Evolutionary conservation across 371 early-diverging fungal genomes (phyloP).

Genomic region (Mucor indicus): DNA sequence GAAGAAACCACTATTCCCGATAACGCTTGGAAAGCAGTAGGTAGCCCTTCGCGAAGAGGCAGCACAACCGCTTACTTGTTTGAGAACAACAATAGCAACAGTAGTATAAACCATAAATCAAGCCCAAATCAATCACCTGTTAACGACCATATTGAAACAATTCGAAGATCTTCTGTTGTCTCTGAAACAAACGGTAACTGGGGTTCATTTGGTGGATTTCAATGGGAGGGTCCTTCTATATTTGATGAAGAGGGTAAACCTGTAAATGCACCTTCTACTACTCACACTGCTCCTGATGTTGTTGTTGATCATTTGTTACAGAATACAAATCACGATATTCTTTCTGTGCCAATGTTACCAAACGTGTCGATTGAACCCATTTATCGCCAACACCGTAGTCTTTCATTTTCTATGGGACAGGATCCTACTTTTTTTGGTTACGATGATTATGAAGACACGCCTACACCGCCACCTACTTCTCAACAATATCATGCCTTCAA

Average conservation of each 20-base stretch:
- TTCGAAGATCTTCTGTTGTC: slow-evolving; percentile 9
- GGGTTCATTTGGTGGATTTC: slow-evolving; percentile 46
- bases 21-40: slow-evolving; percentile 31
- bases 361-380: slow-evolving; percentile 37
- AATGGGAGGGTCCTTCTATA: slow-evolving; percentile 42
- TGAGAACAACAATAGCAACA: slow-evolving; percentile 1
- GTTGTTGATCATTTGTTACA: neutral
- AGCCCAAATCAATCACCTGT: slow-evolving; percentile 16
- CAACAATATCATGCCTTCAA: slow-evolving; percentile 10
- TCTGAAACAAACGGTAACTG: slow-evolving; percentile 11
- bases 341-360: slow-evolving; percentile 47
- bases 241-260: slow-evolving; percentile 29
- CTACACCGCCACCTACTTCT: slow-evolving; percentile 1
- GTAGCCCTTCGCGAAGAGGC: slow-evolving; percentile 31
- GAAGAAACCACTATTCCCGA: slow-evolving; percentile 17
- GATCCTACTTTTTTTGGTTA: slow-evolving; percentile 45
- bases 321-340: slow-evolving; percentile 11
- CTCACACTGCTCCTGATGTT: slow-evolving; percentile 6
- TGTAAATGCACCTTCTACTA: neutral
- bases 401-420: slow-evolving; percentile 51
- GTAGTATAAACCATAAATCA: neutral
- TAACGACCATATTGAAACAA: slow-evolving; percentile 9
- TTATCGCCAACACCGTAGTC: slow-evolving; percentile 46
- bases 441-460: slow-evolving; percentile 25
- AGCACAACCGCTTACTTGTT: slow-evolving; percentile 10